These are phyloP conservation scores for Talaromyces sp. DNA, from an alignment of 2,329 filamentous ascomycete genomes.

Conservation along the genomic window DNA sequence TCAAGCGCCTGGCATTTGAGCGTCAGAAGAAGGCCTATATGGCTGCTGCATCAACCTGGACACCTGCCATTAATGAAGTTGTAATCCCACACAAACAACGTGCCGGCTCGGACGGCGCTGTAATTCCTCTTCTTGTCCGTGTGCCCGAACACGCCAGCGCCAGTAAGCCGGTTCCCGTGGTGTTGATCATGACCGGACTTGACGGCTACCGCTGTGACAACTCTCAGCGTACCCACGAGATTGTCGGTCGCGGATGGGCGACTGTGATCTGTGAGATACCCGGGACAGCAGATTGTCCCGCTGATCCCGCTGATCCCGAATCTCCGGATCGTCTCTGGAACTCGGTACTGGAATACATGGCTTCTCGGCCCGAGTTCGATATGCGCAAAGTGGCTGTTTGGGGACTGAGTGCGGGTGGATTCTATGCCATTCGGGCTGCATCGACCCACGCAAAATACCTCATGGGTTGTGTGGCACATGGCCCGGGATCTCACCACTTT, in stretches of 20 bases:
- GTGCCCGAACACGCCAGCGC: conserved; percentile 45
- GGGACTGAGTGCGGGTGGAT: conserved; percentile 62
- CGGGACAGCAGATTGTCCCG: conserved; percentile 63
- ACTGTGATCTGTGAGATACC: conserved; percentile 60
- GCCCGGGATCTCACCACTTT: conserved; percentile 59
- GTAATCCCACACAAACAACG: conserved; percentile 54
- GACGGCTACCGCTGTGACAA: conserved; percentile 55
- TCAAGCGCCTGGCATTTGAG: conserved; percentile 60
- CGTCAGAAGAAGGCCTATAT: conserved; percentile 60
- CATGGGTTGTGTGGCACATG: conserved; percentile 56
- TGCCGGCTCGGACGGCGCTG: conserved; percentile 45
- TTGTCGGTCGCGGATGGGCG: conserved; percentile 59
- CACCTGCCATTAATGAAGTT: conserved; percentile 57
- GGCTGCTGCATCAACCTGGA: conserved; percentile 52
- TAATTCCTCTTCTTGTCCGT: conserved; percentile 62
- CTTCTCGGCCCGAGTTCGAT: conserved; percentile 47
- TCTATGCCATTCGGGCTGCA: conserved; percentile 63
- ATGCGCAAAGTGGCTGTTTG: conserved; percentile 55
- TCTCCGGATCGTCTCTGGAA: conserved; percentile 59
- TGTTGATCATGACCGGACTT: conserved; percentile 54
- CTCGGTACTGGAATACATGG: conserved; percentile 59
- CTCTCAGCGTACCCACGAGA: conserved; percentile 53
- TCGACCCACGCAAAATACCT: conserved; percentile 58
- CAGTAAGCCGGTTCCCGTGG: conserved; percentile 43
- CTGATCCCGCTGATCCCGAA: conserved; percentile 55